Percentiles rank a stretch among this genome's conserved stretches.
phyloP scores from a whole-genome alignment of 148 eudicot genomes.

The Vaccinium darrowii region DNA sequence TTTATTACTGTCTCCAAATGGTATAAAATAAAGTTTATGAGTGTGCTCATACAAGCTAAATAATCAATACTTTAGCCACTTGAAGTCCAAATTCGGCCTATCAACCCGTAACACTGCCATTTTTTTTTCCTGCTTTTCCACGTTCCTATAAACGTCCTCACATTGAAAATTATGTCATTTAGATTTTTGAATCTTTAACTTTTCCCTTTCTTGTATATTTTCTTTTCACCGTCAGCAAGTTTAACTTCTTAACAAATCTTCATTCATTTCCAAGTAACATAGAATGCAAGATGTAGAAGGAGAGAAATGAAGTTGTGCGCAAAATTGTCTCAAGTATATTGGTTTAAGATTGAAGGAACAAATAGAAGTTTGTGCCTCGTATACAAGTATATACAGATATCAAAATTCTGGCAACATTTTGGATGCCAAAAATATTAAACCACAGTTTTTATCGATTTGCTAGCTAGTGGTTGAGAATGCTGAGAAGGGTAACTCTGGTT shows the following conservation, averaged over 20 bases:
- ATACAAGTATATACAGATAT: background rate
- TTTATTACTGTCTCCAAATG: background rate
- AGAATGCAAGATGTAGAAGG: background rate
- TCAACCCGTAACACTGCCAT: too few relatives aligned
- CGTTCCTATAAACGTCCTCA: too few relatives aligned
- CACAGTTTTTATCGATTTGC: background rate
- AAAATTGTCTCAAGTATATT: background rate
- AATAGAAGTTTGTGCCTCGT: background rate
- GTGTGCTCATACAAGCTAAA: background rate
- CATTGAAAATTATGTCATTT: too few relatives aligned
- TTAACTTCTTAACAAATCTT: background rate
- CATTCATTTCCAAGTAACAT: background rate
- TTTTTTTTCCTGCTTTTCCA: too few relatives aligned
- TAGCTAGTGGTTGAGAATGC: conserved; percentile 44
- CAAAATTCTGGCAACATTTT: background rate
- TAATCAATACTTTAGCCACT: background rate
- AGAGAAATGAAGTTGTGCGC: background rate
- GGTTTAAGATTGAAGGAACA: background rate
- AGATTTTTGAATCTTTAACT: too few relatives aligned
- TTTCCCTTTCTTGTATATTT: background rate
- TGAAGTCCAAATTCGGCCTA: background rate
- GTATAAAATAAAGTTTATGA: background rate
- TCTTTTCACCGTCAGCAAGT: background rate
- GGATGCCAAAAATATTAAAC: background rate
- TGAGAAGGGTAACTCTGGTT: conserved; percentile 49